These are phyloP conservation scores for Hyaloperonospora arabidopsidis DNA, from an alignment of 352 stramenopile genomes.

Conservation along the genomic window DNA sequence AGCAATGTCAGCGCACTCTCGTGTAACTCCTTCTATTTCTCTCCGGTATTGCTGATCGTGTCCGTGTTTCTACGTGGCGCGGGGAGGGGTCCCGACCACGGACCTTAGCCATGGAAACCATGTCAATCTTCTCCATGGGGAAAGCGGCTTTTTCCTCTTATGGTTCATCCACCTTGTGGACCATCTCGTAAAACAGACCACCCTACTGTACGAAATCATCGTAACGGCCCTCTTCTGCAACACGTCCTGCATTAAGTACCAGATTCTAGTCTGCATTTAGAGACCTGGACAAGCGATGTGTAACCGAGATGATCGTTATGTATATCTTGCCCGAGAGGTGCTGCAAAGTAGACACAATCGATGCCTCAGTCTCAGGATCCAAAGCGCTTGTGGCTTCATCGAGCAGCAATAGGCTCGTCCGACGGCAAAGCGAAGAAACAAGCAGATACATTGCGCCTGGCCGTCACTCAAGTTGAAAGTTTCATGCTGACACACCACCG, in stretches of 20 bases:
- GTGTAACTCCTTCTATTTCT: constrained; percentile 37
- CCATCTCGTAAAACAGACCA: constrained; percentile 80
- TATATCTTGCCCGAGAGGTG: constrained; percentile 75
- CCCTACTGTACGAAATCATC: constrained; percentile 60
- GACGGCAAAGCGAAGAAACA: constrained; percentile 71
- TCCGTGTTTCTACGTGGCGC: constrained; percentile 35
- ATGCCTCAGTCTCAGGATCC: constrained; percentile 78
- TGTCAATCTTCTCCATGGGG: constrained; percentile 19
- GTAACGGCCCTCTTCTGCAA: constrained; percentile 75
- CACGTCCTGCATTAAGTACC: constrained; percentile 67
- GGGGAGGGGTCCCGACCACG: constrained; percentile 18
- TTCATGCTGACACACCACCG: constrained; percentile 76
- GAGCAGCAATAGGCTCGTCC: constrained; percentile 70
- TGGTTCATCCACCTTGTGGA: constrained; percentile 60
- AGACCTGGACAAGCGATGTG: constrained; percentile 76
- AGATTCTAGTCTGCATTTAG: constrained; percentile 77
- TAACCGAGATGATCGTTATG: constrained; percentile 87
- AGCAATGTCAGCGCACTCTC: constrained; percentile 67
- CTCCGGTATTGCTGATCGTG: constrained; percentile 34
- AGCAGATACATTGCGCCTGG: constrained; percentile 80
- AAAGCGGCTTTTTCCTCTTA: constrained; percentile 37
- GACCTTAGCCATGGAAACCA: constrained; percentile 30
- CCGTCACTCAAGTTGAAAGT: constrained; percentile 83
- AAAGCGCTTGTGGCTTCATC: constrained; percentile 84
- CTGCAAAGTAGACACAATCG: constrained; percentile 79